Base-by-base conservation (phyloP, 2,329 filamentous ascomycete species). In the Chrysoporthe puriensis region DNA sequence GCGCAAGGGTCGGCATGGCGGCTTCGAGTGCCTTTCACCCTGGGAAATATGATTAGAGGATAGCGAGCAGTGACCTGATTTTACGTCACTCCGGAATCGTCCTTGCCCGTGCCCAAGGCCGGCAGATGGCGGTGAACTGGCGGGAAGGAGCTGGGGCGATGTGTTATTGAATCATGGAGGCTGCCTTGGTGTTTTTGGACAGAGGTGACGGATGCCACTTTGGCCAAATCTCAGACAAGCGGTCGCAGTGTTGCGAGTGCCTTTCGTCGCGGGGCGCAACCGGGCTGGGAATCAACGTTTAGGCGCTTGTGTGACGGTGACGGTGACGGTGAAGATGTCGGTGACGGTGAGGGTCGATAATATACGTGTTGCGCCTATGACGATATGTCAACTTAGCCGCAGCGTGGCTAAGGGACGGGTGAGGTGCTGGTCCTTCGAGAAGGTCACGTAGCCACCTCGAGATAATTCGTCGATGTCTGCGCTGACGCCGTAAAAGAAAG, bases 161-260 rank as follows among this genome's bases (percentile, higher is more conserved):
- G 70, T 82, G 79, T 82, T 83, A 82, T 84, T 81, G 82, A 79
- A 79, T 77, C 80, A 81, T 82, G 70, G 71, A 66, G 69, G 72
- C 16, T 42, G 43, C 42, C 43, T 18, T 46, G 26, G 42, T 57
- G 36, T 72, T 71, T 43, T 8, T 21, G 36, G 34, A 34, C 26
- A 61, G 36, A 57, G 43, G 61, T 43, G 42, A 63, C 46, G 48
- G 54, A 62, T 13, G 46, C 57, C 74, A 77, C 77, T 61, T 72
- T 77, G 48, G 18, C 13, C 7, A 16, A 34, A 21, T 3, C 42
- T 36, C 7, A n/a, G 13, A 18, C 2, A 11, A 34, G 32, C 18
- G 2, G 18, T 58, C 16, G 6, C 18, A 58, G 34, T n/a, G 16
- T 16, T 52, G 21, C 48, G 21, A 52, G 11, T 21, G 26, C 11